Base-by-base conservation (phyloP, 345 rosid species). In the Lepidium sativum region DNA sequence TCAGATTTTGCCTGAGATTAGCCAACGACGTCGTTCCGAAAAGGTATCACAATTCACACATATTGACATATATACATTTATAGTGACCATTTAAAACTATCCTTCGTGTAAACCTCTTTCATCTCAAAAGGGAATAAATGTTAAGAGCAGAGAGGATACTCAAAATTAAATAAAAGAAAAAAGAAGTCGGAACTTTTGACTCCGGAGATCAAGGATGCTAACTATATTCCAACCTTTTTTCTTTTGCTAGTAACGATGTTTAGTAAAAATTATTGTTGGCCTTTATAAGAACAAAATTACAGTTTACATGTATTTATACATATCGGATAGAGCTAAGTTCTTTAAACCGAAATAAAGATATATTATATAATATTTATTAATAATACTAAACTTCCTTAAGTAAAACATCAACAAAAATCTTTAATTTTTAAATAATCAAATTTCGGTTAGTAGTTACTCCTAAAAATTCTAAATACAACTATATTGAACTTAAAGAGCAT, bases 1-100 rank as follows among this genome's bases (percentile, higher is more conserved):
- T 33, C 86, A 84, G 29, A 79, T 89, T 72, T 88, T 92, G 27
- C 98, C 98, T 1, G 98, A 92, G 85, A 85, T 89, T 70, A 83
- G 87, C 0, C 68, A 80, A 31, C 69, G 86, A 63, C 88, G 88
- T 49, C 91, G 88, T 52, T 81, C 98, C 1, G 84, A 83, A 55
- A 89, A 89, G 98, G 97, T 92, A 79, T n/a, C 66, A 38, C 25
- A n/a, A n/a, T n/a, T n/a, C n/a, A 23, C 50, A 31, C 50, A 62
- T 62, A 48, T 18, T 21, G 15, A 17, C 14, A 54, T 17, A 32
- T 8, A 16, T 52, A 31, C 12, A 17, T 3, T 47, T 29, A 13
- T 38, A 34, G 35, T 11, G n/a, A 37, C 16, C 38, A 15, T 67
- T 21, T 40, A 20, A 31, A 13, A 40, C 6, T 32, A 29, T 68